Evolutionary conservation across 176 grass and related monocot genomes (phyloP), one percentile per base, ranked within the genome.

Genomic region (Stipa capillata): DNA sequence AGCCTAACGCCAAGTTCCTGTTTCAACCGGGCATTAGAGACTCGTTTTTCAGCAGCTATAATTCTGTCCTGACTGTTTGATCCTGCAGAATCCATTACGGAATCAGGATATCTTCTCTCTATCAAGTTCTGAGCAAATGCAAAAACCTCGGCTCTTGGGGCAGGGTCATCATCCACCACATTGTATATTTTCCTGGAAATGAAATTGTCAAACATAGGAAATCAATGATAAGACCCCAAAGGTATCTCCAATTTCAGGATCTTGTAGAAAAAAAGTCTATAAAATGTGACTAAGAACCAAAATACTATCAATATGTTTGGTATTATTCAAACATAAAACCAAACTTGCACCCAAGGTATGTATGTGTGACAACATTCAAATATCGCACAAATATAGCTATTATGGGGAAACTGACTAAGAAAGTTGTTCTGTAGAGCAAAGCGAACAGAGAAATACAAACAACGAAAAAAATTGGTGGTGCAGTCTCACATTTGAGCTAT

Each of bases 91-190:
- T 94, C 43, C 14, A 7, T 41, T 36, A 48, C 56, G n/a, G 85
- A n/a, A 44, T 85, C 73, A 71, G 91, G 89, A 58, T 86, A 87
- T 56, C 33, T 92, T 49, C 52, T 71, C 60, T 86, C 72, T 53
- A 94, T 85, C 73, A 97, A 84, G 28, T 67, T 88, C 79, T 25
- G 56, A 25, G 89, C 95, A 85, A 90, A 97, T 20, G 85, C 72
- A 73, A 97, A 97, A 72, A 94, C 92, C 65, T 97, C 83, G 47
- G 80, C 29, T 86, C 95, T 86, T 6, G 92, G 77, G 12, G 95
- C 89, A 29, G 95, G 87, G 27, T 97, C 85, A 65, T 97, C 92
- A 89, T 97, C 95, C 29, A 94, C 89, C 17, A 97, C 82, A 70
- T 97, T 97, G 80, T 92, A 89, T 89, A 87, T 85, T 65, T 80